Evolutionary conservation across 805 yeast species (phyloP).

Genomic region (Ogataea paradorogensis): DNA sequence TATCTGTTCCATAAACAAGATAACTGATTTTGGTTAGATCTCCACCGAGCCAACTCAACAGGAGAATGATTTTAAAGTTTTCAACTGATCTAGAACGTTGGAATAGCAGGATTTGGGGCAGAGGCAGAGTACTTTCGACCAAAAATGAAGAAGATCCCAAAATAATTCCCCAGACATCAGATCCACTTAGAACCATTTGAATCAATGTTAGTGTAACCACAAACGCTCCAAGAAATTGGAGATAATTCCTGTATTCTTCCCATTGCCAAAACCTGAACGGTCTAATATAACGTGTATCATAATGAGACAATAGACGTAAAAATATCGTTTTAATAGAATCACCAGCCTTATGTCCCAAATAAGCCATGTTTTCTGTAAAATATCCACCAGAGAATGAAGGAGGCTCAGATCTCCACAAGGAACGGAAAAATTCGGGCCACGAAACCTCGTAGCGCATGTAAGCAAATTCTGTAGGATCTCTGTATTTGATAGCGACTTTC

Average conservation of each 20-base stretch:
- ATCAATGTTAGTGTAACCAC: constrained; percentile 16
- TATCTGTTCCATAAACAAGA: constrained; percentile 69
- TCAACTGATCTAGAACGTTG: constrained; percentile 64
- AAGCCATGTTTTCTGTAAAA: background rate
- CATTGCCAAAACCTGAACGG: constrained; percentile 85
- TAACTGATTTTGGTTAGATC: constrained; percentile 77
- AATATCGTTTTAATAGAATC: constrained; percentile 17
- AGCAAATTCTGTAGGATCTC: constrained; percentile 42
- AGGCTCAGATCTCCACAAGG: constrained; percentile 6
- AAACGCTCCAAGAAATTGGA: constrained; percentile 49
- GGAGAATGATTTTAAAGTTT: constrained; percentile 72
- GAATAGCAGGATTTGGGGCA: constrained; percentile 74
- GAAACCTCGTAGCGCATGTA: constrained; percentile 24
- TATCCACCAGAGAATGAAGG: background rate
- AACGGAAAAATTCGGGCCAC: constrained; percentile 27
- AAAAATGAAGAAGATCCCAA: constrained; percentile 45
- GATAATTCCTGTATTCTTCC: constrained; percentile 34
- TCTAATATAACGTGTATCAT: constrained; percentile 67
- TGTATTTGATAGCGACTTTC: constrained; percentile 56
- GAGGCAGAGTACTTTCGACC: constrained; percentile 68
- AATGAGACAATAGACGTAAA: constrained; percentile 50
- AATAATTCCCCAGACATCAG: constrained; percentile 29
- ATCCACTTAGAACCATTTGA: constrained; percentile 24
- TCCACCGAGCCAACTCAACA: constrained; percentile 87
- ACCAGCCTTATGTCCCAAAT: constrained; percentile 11